These are phyloP conservation scores for Colletotrichum chrysophilum DNA, from an alignment of 2,329 filamentous ascomycete genomes.

Conservation along the genomic window DNA sequence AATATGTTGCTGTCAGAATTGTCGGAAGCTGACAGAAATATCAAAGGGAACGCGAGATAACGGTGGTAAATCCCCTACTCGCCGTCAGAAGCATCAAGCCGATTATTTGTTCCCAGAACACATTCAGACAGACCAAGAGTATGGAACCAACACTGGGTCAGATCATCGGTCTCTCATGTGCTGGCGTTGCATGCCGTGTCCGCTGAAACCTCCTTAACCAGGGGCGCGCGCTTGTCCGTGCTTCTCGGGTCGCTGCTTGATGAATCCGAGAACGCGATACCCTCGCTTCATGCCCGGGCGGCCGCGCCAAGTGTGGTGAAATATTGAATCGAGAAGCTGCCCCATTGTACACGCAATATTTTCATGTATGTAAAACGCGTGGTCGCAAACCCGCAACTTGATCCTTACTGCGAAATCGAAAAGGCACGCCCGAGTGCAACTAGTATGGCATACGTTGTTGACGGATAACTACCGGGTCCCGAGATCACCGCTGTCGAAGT, in stretches of 20 bases:
- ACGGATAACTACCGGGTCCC: background rate
- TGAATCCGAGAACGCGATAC: background rate
- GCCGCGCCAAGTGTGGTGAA: accelerated
- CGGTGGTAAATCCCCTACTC: too few species aligned
- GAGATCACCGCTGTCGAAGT: accelerated
- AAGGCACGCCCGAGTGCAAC: background rate
- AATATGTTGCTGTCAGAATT: too few species aligned
- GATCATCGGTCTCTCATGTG: background rate
- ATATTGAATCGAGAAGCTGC: background rate
- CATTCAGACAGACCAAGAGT: too few species aligned
- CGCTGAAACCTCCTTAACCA: background rate
- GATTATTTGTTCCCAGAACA: too few species aligned
- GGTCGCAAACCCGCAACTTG: background rate
- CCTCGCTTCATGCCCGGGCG: background rate
- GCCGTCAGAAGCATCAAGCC: too few species aligned
- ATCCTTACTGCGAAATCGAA: background rate
- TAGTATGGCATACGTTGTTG: accelerated
- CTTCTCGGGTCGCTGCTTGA: background rate
- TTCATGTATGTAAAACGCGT: background rate
- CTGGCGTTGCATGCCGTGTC: background rate
- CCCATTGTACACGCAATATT: background rate
- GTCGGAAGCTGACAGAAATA: too few species aligned
- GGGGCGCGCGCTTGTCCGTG: background rate
- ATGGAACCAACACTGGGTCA: background rate
- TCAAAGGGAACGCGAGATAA: too few species aligned